phyloP scores from a whole-genome alignment of 768 basidiomycete genomes.

The Xerocomellus intermedius region DNA sequence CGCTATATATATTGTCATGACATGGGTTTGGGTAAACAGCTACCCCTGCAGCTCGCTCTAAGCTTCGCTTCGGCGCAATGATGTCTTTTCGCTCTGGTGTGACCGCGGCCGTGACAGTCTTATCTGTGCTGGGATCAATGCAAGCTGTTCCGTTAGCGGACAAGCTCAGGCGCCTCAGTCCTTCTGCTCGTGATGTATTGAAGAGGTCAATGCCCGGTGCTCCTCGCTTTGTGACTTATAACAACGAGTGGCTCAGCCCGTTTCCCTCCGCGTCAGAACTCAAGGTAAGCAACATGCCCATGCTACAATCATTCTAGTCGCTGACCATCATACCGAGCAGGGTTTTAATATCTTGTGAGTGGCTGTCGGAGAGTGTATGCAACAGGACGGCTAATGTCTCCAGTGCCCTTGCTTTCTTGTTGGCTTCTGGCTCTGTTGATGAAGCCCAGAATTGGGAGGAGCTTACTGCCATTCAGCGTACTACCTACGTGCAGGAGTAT shows the following conservation, averaged over 20 bases:
- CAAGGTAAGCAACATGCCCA: constrained; percentile 29
- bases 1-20: constrained; percentile 18
- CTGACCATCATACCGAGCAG: constrained; percentile 13
- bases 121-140: constrained; percentile 13
- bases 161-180: constrained; percentile 21
- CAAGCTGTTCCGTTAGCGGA: constrained; percentile 20
- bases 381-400: neutral
- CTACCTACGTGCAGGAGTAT: constrained; percentile 46
- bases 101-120: neutral
- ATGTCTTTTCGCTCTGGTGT: constrained; percentile 13
- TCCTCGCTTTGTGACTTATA: constrained; percentile 49
- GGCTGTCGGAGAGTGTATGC: neutral
- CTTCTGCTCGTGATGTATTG: constrained; percentile 24
- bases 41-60: neutral
- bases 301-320: neutral
- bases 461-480: constrained; percentile 38
- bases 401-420: constrained; percentile 43
- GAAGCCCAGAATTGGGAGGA: constrained; percentile 46
- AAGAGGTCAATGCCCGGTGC: constrained; percentile 34
- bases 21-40: neutral
- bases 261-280: constrained; percentile 45
- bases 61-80: constrained; percentile 9
- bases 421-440: constrained; percentile 42
- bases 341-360: constrained; percentile 38
- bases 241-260: constrained; percentile 43